Evolutionary conservation across 2,329 filamentous ascomycete species (phyloP).

Genomic region (Penicillium aurantiogriseum): DNA sequence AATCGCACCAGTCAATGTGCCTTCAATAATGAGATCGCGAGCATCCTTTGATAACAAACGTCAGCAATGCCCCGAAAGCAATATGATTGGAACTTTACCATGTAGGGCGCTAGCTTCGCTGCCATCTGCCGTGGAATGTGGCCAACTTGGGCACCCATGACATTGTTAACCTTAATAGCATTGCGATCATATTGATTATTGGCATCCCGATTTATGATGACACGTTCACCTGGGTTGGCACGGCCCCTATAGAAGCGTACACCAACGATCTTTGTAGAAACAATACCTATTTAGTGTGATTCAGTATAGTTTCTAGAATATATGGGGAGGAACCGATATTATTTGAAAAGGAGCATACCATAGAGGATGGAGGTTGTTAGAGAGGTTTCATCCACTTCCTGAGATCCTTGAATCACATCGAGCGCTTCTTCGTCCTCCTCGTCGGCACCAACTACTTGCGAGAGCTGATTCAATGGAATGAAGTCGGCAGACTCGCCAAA

Average conservation of each 20-base stretch:
- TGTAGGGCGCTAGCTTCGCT: constrained; percentile 69
- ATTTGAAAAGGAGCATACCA: constrained; percentile 28
- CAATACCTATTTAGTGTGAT: constrained; percentile 25
- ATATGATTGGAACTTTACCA: constrained; percentile 49
- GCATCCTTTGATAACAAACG: constrained; percentile 46
- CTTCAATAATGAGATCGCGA: constrained; percentile 64
- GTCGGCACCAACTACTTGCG: constrained; percentile 30
- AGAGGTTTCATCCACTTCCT: constrained; percentile 38
- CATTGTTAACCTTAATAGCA: constrained; percentile 76
- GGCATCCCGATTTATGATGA: constrained; percentile 64
- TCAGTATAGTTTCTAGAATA: not conserved
- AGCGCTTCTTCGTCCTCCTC: constrained; percentile 40
- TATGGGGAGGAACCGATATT: not conserved
- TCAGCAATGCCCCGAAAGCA: constrained; percentile 2
- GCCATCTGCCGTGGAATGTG: constrained; percentile 69
- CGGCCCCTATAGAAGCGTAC: constrained; percentile 62
- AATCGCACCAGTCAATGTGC: constrained; percentile 65
- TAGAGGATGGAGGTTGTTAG: constrained; percentile 39
- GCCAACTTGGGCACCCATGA: constrained; percentile 71
- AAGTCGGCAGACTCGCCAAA: constrained; percentile 31
- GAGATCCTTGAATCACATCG: constrained; percentile 32
- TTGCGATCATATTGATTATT: constrained; percentile 69
- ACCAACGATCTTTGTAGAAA: constrained; percentile 60
- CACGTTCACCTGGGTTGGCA: constrained; percentile 62
- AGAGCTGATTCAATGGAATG: constrained; percentile 32